Base-by-base conservation (phyloP, 768 basidiomycete species). In the Podaxis carcinomalis region DNA sequence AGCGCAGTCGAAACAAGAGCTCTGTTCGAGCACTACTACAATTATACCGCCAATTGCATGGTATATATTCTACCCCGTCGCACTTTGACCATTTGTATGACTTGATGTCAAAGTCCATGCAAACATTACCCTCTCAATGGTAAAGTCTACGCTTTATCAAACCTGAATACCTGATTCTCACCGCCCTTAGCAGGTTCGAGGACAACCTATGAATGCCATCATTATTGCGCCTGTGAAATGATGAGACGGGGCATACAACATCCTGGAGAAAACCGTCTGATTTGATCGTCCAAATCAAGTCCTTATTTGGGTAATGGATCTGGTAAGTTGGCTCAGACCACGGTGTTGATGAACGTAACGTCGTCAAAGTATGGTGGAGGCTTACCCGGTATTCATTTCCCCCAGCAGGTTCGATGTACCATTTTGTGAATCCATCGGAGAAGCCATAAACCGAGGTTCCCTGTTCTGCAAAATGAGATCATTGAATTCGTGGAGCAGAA, bases 271-370 rank as follows among this genome's bases (percentile, higher is more conserved):
- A 6, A 1, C 42, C 58, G 0, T 52, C 51, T 2, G 5, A 11
- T 23, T 51, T 14, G 14, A 52, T 35, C 1, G 58, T 59, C 58
- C 58, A 59, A 13, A 59, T 50, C 3, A 59, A 28, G 21, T 59
- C 58, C 13, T 44, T 42, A 35, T 36, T 52, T 9, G 58, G 58
- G n/a, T 59, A 59, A n/a, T 59, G 58, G n/a, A 59, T 46, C 58
- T 59, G 36, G 14, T 32, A 32, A 32, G 16, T 40, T 10, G 39
- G 5, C 13, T 40, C 16, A 13, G 39, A 14, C 13, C 39, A 5
- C 39, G 39, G 4, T 16, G 14, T 4, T n/a, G 14, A 40, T 16
- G 39, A 40, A 27, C 4, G 27, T 4, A 27, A 27, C 4, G 27
- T 27, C 4, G 4, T 4, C 27, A 27, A 40, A n/a, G 39, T n/a